A percentile compares a stretch with the other conserved stretches of the same genome.
phyloP scores from a whole-genome alignment of 768 basidiomycete genomes.

The Boletales sp. region DNA sequence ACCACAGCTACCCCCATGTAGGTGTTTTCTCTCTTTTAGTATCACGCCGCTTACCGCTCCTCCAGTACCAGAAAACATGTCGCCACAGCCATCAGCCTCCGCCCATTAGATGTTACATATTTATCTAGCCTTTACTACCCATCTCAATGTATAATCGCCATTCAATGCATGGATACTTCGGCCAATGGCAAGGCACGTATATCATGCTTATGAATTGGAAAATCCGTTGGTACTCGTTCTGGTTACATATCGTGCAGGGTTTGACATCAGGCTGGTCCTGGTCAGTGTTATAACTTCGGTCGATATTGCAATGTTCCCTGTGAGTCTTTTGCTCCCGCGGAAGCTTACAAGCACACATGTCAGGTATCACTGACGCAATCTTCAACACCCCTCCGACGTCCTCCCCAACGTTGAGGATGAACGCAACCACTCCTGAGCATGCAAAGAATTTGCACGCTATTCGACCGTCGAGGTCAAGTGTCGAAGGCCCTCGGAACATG shows the following conservation, averaged over 20 bases:
- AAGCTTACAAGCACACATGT: conserved; percentile 7
- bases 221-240: not conserved
- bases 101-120: conserved; percentile 49
- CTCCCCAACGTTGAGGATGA: conserved; percentile 11
- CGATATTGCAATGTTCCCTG: conserved; percentile 5
- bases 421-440: conserved; percentile 2
- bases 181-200: conserved; percentile 26
- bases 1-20: conserved; percentile 77
- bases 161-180: conserved; percentile 30
- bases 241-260: not conserved
- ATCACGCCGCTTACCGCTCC: not conserved
- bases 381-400: conserved; percentile 14
- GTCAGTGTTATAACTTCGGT: not conserved
- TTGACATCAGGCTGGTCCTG: conserved; percentile 10
- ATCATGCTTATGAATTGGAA: not conserved
- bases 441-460: not conserved
- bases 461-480: conserved; percentile 7
- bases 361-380: conserved; percentile 11
- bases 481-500: conserved; percentile 22
- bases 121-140: conserved; percentile 30
- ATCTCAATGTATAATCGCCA: conserved; percentile 36
- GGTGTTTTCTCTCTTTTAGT: conserved; percentile 30
- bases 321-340: not conserved
- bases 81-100: conserved; percentile 44
- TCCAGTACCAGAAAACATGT: conserved; percentile 54